Evolutionary conservation across 306 rosid genomes (phyloP).

Genomic region (Lathyrus oleraceus): DNA sequence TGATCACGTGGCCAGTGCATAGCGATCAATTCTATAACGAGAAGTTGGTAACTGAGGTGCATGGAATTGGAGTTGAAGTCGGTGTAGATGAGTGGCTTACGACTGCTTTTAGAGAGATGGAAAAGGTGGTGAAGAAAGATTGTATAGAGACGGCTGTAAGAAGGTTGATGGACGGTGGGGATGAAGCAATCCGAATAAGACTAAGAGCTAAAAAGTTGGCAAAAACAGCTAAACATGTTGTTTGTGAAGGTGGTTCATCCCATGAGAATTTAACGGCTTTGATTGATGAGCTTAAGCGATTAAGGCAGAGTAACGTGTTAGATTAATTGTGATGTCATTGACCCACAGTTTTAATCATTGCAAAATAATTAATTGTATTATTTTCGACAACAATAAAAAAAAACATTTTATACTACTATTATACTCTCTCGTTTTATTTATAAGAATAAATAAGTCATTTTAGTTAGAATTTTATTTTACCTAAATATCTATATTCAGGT

Average conservation of each 20-base stretch:
- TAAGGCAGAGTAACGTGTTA: neutral
- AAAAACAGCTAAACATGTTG: conserved; percentile 33
- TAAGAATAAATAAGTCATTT: no score
- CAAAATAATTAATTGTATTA: no score
- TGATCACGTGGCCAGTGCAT: conserved; percentile 42
- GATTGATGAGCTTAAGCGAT: conserved; percentile 28
- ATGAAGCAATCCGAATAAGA: conserved; percentile 34
- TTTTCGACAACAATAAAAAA: no score
- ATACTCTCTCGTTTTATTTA: no score
- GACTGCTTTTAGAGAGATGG: neutral
- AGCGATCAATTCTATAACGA: conserved; percentile 42
- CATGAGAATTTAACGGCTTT: conserved; percentile 18
- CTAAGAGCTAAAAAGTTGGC: conserved; percentile 15
- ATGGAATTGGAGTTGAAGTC: conserved; percentile 41
- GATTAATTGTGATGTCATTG: neutral
- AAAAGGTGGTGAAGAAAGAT: conserved; percentile 32
- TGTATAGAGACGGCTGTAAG: conserved; percentile 35
- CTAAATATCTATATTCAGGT: no score
- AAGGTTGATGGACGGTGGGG: conserved; percentile 40
- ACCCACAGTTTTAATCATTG: no score
- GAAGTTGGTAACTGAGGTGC: conserved; percentile 34
- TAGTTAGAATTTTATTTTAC: no score
- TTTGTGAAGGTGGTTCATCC: conserved; percentile 35
- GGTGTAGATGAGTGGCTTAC: conserved; percentile 34
- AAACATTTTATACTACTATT: no score